phyloP scores from a whole-genome alignment of 352 stramenopile genomes.

The Thalassiosira mediterranea region DNA sequence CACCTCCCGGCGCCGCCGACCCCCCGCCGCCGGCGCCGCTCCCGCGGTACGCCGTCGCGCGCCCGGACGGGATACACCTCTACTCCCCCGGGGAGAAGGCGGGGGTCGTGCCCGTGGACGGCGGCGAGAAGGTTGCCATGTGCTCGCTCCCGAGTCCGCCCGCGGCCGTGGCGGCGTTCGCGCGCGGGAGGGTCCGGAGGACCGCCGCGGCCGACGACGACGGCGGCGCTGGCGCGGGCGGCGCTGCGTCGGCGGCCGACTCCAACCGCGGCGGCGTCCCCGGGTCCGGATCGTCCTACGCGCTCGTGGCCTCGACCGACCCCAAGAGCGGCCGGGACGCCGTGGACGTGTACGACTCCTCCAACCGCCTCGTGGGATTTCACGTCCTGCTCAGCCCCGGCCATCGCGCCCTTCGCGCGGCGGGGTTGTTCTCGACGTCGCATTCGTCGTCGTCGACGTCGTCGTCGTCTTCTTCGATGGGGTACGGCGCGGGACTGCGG shows the following conservation, averaged over 20 bases:
- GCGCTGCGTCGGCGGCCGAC: neutral
- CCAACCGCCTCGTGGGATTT: conserved; percentile 83
- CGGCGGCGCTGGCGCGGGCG: conserved; percentile 1
- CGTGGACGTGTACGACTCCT: conserved; percentile 82
- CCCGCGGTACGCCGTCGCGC: conserved; percentile 53
- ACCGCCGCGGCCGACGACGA: conserved; percentile 11
- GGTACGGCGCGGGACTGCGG: neutral
- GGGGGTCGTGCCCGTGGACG: conserved; percentile 76
- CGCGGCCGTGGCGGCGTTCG: conserved; percentile 41
- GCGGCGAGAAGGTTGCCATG: conserved; percentile 70
- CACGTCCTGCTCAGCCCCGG: conserved; percentile 79
- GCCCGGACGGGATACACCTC: conserved; percentile 75
- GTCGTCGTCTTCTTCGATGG: conserved; percentile 37
- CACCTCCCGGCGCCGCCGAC: neutral
- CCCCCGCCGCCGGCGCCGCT: neutral
- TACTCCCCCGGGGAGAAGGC: conserved; percentile 76
- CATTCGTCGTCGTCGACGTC: conserved; percentile 66
- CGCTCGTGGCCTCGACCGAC: conserved; percentile 77
- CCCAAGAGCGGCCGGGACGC: conserved; percentile 75
- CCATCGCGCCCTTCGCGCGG: conserved; percentile 68
- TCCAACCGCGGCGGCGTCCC: conserved; percentile 5
- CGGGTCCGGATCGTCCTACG: conserved; percentile 56
- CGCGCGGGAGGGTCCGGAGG: too few species aligned
- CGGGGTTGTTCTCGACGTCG: conserved; percentile 60
- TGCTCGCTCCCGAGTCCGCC: conserved; percentile 64